Evolutionary conservation across 1,139 yeast genomes (phyloP).

Genomic region (Geotrichum macrosporum): DNA sequence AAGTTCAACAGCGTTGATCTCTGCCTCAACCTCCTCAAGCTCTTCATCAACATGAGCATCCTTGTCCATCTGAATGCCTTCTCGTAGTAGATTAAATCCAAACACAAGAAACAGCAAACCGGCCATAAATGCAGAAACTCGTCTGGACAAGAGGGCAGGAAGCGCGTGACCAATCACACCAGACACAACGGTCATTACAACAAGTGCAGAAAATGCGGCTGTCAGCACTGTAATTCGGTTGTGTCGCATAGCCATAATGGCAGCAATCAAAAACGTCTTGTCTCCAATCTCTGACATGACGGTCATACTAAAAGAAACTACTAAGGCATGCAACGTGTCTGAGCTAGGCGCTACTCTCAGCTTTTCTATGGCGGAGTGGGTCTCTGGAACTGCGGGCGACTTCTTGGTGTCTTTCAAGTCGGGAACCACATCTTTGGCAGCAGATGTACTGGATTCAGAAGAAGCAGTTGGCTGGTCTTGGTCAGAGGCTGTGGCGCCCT

Average conservation of each 20-base stretch:
- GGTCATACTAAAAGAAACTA: conserved; percentile 58
- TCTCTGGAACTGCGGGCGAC: neutral
- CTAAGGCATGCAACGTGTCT: conserved; percentile 32
- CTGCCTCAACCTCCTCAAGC: conserved; percentile 94
- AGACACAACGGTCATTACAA: conserved; percentile 83
- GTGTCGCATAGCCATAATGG: conserved; percentile 96
- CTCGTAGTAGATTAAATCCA: conserved; percentile 70
- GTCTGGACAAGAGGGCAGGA: conserved; percentile 76
- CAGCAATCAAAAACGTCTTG: conserved; percentile 93
- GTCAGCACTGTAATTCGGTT: conserved; percentile 76
- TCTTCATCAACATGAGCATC: conserved; percentile 89
- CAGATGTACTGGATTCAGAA: conserved; percentile 1
- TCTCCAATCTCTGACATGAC: conserved; percentile 93
- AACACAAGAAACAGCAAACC: conserved; percentile 75
- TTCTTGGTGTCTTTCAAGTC: conserved; percentile 7
- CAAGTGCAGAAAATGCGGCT: conserved; percentile 83
- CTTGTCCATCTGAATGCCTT: conserved; percentile 78
- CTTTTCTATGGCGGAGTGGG: conserved; percentile 15
- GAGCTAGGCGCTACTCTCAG: conserved; percentile 10
- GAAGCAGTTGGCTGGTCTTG: conserved; percentile 16
- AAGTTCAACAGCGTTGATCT: conserved; percentile 63
- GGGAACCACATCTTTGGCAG: neutral
- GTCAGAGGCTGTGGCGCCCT: neutral
- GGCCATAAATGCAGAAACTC: conserved; percentile 76
- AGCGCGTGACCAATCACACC: conserved; percentile 90